Base-by-base conservation (phyloP, 1,139 yeast genomes). In the Sugiyamaella castrensis region DNA sequence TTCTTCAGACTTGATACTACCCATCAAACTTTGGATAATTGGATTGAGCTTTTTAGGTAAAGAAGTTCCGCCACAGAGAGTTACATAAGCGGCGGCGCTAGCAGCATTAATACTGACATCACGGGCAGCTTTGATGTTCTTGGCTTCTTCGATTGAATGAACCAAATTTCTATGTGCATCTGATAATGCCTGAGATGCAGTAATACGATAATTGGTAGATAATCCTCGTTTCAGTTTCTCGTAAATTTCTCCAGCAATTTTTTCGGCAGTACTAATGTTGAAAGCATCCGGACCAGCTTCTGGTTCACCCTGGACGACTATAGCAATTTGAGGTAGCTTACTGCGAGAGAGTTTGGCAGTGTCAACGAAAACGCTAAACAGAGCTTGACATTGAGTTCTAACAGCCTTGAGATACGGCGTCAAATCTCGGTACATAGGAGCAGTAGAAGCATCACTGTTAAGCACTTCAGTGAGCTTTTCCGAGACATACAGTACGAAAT, bases 281-380 rank as follows among this genome's bases (percentile, higher is more conserved):
- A 94, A 94, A 0, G 98, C 98, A 58, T 84, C 91, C 0, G 96
- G 91, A 1, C 97, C 98, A 4, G 98, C 96, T 55, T 87, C 96
- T 1, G 82, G 75, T 64, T 92, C 98, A 32, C 98, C 98, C 66
- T 88, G 94, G 4, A 91, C 96, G 13, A 91, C 82, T 5, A 88
- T 82, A 0, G 98, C 95, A 31, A 94, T 68, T 51, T 81, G 86
- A 0, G 97, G 97, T 11, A 89, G 69, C 64, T 86, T 87, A 36
- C 80, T 75, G n/a, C 82, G 79, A 1, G 94, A 74, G 13, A 89
- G 68, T 66, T 84, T 84, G 6, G 94, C 96, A 29, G 76, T 77
- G 43, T 84, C 89, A 31, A 82, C 77, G 66, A 91, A 88, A 1
- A 86, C 82, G 52, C 83, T 82, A 57, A 89, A 80, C 47, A 94